Conservation (phyloP, 2,329 filamentous ascomycete genomes). For the Penicillium frequentans region DNA sequence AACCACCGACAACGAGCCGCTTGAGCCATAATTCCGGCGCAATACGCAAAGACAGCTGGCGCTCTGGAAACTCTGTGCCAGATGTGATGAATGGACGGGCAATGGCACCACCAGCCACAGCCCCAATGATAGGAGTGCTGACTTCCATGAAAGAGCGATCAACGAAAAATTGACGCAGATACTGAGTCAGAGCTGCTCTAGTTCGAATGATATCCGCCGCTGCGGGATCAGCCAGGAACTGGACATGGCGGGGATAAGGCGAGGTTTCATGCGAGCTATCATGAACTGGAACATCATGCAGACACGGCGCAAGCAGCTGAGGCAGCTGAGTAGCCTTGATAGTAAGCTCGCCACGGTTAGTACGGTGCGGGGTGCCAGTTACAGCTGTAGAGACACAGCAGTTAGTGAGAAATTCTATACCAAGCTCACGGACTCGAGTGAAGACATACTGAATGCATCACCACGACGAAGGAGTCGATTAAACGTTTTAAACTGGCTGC, state of each 20-base stretch:
- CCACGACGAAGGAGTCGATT: constrained; percentile 71
- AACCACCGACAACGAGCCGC: constrained; percentile 81
- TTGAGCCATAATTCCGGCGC: constrained; percentile 96
- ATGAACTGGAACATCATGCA: constrained; percentile 74
- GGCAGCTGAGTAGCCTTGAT: constrained; percentile 69
- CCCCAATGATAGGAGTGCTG: constrained; percentile 82
- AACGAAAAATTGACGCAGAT: constrained; percentile 72
- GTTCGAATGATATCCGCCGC: constrained; percentile 70
- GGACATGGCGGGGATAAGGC: constrained; percentile 77
- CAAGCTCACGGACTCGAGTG: neutral
- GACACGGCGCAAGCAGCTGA: constrained; percentile 69
- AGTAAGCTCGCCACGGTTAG: constrained; percentile 72
- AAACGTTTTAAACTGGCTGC: constrained; percentile 58
- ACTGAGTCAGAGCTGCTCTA: constrained; percentile 71
- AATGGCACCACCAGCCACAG: constrained; percentile 79
- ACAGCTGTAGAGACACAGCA: constrained; percentile 53
- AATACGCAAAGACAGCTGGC: constrained; percentile 75
- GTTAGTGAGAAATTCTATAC: neutral
- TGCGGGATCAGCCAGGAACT: constrained; percentile 74
- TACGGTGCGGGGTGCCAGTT: constrained; percentile 68
- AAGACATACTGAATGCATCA: constrained; percentile 74
- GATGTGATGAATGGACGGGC: constrained; percentile 83
- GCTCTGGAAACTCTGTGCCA: constrained; percentile 72
- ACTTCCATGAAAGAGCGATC: constrained; percentile 78
- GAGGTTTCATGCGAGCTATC: constrained; percentile 70